Evolutionary conservation across 805 yeast species (phyloP).

Genomic region (Nakazawaea peltata): DNA sequence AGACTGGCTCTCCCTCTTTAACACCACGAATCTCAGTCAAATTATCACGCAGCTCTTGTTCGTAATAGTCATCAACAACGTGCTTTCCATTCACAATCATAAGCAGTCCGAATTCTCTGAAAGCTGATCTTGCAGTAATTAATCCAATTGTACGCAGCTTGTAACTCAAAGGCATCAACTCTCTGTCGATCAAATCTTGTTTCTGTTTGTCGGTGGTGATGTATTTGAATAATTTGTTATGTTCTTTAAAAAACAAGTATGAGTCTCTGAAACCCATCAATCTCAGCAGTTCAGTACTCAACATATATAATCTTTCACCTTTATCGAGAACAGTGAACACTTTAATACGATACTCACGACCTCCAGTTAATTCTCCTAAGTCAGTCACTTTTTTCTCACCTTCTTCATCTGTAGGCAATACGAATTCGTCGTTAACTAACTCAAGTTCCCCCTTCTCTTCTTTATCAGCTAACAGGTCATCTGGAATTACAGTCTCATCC

Average conservation of each 20-base stretch:
- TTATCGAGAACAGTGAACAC: conserved; percentile 56
- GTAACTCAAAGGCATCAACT: conserved; percentile 80
- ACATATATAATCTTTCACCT: conserved; percentile 76
- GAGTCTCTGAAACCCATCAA: conserved; percentile 92
- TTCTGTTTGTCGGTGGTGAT: conserved; percentile 73
- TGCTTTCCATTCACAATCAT: conserved; percentile 74
- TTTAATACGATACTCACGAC: conserved; percentile 64
- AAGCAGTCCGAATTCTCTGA: conserved; percentile 86
- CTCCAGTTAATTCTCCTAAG: conserved; percentile 62
- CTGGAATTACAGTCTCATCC: conserved; percentile 15
- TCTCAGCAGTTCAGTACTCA: conserved; percentile 94
- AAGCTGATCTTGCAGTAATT: conserved; percentile 85
- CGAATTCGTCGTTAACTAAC: conserved; percentile 70
- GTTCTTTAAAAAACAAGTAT: conserved; percentile 81
- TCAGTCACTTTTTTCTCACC: conserved; percentile 71
- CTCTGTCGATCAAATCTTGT: conserved; percentile 71
- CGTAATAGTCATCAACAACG: conserved; percentile 86
- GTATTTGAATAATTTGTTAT: conserved; percentile 65
- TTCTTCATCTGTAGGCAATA: conserved; percentile 63
- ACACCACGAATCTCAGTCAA: conserved; percentile 50
- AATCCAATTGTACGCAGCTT: conserved; percentile 85
- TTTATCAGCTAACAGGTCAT: conserved; percentile 13
- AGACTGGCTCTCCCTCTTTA: conserved; percentile 64
- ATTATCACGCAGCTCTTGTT: conserved; percentile 41
- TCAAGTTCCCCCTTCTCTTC: conserved; percentile 31